These are phyloP conservation scores for Calocybe cyanea DNA, from an alignment of 768 basidiomycete species.

Conservation along the genomic window DNA sequence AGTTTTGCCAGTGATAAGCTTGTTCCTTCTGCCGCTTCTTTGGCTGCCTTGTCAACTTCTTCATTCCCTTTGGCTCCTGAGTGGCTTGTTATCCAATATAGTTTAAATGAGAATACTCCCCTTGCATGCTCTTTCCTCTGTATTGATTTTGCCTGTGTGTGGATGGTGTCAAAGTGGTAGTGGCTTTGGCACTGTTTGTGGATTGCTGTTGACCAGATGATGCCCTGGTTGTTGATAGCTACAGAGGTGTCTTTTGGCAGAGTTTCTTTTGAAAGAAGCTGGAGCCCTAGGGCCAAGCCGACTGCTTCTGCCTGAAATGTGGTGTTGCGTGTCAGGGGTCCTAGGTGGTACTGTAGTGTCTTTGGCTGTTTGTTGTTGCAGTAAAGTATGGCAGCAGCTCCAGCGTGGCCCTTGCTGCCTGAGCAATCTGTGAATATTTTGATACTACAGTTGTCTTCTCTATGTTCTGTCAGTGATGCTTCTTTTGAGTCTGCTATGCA, in stretches of 20 bases:
- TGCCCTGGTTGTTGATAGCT: slow-evolving; percentile 10
- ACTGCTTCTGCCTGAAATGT: slow-evolving; percentile 9
- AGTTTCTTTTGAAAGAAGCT: too few relatives aligned
- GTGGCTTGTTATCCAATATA: slow-evolving; percentile 14
- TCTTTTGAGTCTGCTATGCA: neutral
- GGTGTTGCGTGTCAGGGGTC: slow-evolving; percentile 9
- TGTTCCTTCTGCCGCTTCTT: slow-evolving; percentile 6
- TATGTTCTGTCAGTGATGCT: neutral
- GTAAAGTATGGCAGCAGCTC: neutral
- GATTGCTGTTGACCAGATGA: too few relatives aligned
- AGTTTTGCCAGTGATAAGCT: neutral
- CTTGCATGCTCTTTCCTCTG: neutral
- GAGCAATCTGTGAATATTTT: neutral
- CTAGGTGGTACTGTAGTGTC: slow-evolving; percentile 12
- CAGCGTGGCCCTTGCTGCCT: neutral
- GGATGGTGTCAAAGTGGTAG: slow-evolving; percentile 2
- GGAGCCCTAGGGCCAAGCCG: too few relatives aligned
- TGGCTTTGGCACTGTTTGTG: slow-evolving; percentile 1
- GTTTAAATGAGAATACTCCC: neutral
- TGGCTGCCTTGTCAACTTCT: slow-evolving; percentile 12
- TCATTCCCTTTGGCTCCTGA: slow-evolving; percentile 13
- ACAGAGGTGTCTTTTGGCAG: neutral
- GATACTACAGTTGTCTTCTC: neutral
- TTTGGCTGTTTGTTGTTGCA: neutral
- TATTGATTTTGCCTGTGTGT: neutral